A percentile compares a stretch with the other conserved stretches of the same genome.
phyloP scores from a whole-genome alignment of 768 basidiomycete genomes.

The Mycena rebaudengoi region DNA sequence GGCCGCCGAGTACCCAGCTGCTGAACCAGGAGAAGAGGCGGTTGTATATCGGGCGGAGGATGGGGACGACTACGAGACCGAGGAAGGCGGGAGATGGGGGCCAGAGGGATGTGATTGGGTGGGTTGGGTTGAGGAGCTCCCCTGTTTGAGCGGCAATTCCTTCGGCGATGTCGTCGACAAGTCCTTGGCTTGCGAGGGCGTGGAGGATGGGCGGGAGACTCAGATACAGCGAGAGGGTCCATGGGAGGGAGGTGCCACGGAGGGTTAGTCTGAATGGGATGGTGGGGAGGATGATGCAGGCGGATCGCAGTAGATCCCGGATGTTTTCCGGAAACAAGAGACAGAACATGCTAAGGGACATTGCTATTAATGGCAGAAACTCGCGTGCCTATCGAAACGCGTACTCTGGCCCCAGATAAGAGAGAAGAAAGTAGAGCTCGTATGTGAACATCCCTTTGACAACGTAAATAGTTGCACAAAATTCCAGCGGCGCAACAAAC shows the following conservation, averaged over 20 bases:
- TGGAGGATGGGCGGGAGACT: slow-evolving; percentile 8
- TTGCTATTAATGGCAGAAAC: neutral
- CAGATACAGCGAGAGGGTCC: slow-evolving; percentile 16
- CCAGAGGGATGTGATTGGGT: slow-evolving; percentile 39
- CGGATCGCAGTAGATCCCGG: slow-evolving; percentile 6
- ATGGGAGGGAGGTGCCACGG: slow-evolving; percentile 11
- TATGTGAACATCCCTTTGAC: slow-evolving; percentile 11
- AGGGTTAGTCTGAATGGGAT: slow-evolving; percentile 22
- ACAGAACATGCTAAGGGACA: slow-evolving; percentile 6
- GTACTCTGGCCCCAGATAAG: slow-evolving; percentile 18
- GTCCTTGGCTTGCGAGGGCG: neutral
- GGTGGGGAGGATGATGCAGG: slow-evolving; percentile 15
- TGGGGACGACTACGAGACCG: slow-evolving; percentile 42
- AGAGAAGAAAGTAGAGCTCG: slow-evolving; percentile 19
- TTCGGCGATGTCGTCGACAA: slow-evolving; percentile 21
- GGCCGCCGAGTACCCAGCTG: slow-evolving; percentile 36
- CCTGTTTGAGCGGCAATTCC: too few relatives aligned
- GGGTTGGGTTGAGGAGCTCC: slow-evolving; percentile 36
- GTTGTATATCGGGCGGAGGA: slow-evolving; percentile 41
- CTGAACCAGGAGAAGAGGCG: slow-evolving; percentile 34
- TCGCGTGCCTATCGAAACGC: neutral
- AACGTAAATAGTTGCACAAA: neutral
- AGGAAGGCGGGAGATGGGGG: slow-evolving; percentile 46
- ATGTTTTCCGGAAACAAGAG: neutral
- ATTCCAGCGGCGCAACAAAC: neutral